Percentiles rank a stretch among this genome's conserved stretches.
Evolutionary conservation across 805 yeast genomes (phyloP).

Genomic region (Myxozyma melibiosi): DNA sequence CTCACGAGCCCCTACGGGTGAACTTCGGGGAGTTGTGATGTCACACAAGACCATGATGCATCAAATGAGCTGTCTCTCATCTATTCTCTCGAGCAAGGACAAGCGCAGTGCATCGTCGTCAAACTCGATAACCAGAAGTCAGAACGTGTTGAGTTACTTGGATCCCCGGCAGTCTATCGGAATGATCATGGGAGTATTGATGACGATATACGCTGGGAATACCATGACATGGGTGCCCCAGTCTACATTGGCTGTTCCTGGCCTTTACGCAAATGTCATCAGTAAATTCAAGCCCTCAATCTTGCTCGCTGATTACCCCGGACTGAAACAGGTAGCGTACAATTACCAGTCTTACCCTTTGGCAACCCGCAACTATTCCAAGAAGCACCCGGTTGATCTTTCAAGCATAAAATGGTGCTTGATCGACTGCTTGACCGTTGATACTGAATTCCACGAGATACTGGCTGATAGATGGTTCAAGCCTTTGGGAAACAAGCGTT

Average conservation of each 20-base stretch:
- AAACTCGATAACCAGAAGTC: conserved; percentile 47
- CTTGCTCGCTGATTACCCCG: conserved; percentile 81
- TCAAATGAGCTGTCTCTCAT: conserved; percentile 77
- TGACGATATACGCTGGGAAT: conserved; percentile 85
- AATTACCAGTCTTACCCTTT: conserved; percentile 91
- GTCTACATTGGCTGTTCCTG: conserved; percentile 72
- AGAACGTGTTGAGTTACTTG: conserved; percentile 61
- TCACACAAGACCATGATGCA: conserved; percentile 85
- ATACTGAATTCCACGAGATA: conserved; percentile 89
- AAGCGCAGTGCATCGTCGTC: background rate
- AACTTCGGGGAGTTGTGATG: conserved; percentile 87
- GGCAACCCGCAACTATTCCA: conserved; percentile 74
- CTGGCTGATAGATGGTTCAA: conserved; percentile 85
- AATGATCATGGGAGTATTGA: conserved; percentile 73
- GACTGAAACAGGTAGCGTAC: conserved; percentile 85
- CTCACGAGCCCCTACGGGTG: conserved; percentile 86
- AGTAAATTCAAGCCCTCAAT: conserved; percentile 72
- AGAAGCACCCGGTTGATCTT: conserved; percentile 72
- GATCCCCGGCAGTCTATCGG: conserved; percentile 85
- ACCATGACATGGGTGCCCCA: conserved; percentile 78
- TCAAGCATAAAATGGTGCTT: conserved; percentile 85
- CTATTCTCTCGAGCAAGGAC: conserved; percentile 55
- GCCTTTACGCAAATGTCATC: conserved; percentile 80
- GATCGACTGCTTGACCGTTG: conserved; percentile 84
- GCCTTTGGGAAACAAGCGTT: conserved; percentile 81